These are phyloP conservation scores for Piper betle DNA, from an alignment of 164 flowering plant species.

Conservation along the genomic window DNA sequence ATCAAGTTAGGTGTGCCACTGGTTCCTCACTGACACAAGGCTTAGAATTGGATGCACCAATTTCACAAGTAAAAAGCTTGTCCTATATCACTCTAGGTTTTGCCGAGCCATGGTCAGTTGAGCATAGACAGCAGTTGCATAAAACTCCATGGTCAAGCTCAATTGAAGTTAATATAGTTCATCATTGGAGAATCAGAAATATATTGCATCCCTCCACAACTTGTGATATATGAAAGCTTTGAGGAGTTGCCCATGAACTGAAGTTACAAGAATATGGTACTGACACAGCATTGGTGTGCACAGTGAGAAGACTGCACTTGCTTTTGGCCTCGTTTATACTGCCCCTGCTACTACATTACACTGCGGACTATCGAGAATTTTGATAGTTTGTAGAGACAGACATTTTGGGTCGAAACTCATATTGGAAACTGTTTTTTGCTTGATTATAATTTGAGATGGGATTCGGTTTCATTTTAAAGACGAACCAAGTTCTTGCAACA, in stretches of 20 bases:
- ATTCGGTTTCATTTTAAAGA: slow-evolving; percentile 13
- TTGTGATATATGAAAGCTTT: slow-evolving; percentile 8
- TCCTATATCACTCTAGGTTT: slow-evolving; percentile 16
- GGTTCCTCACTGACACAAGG: slow-evolving; percentile 9
- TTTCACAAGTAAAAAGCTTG: slow-evolving; percentile 16
- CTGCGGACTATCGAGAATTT: slow-evolving; percentile 6
- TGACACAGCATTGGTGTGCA: slow-evolving; percentile 5
- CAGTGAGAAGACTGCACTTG: slow-evolving; percentile 13
- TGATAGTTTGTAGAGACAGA: slow-evolving; percentile 8
- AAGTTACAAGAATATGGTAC: slow-evolving; percentile 6
- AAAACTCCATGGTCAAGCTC: slow-evolving; percentile 23
- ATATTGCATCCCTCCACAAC: slow-evolving; percentile 9
- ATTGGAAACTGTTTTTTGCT: slow-evolving; percentile 5
- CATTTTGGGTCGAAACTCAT: slow-evolving; percentile 5
- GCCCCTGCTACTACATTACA: not conserved
- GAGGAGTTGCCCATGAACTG: slow-evolving; percentile 11
- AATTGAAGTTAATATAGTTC: slow-evolving; percentile 14
- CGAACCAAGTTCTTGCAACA: slow-evolving; percentile 9
- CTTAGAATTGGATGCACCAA: slow-evolving; percentile 15
- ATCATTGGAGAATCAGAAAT: slow-evolving; percentile 16
- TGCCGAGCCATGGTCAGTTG: slow-evolving; percentile 12
- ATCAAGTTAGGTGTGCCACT: slow-evolving; percentile 18
- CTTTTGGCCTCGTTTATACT: slow-evolving; percentile 10
- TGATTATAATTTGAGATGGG: slow-evolving; percentile 10
- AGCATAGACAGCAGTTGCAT: slow-evolving; percentile 9